Evolutionary conservation across 768 basidiomycete species (phyloP).

Genomic region (Hydnomerulius pinastri): DNA sequence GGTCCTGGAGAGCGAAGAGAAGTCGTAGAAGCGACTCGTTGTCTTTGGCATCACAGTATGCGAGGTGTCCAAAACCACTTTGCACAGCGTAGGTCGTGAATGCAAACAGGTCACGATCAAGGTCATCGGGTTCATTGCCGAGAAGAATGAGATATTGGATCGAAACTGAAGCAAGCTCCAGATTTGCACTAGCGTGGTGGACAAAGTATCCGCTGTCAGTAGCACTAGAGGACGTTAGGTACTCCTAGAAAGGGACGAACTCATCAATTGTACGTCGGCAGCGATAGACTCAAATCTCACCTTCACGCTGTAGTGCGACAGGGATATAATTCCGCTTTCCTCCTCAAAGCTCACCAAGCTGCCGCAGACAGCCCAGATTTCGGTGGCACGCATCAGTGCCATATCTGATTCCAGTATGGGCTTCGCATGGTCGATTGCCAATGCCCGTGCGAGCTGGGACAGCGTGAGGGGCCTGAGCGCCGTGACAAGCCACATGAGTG

Average conservation of each 20-base stretch:
- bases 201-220: background rate
- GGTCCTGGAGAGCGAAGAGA: background rate
- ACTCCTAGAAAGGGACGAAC: background rate
- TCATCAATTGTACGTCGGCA: slow-evolving; percentile 5
- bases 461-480: background rate
- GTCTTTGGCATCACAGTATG: background rate
- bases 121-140: background rate
- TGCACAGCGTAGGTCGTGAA: background rate
- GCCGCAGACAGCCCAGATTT: slow-evolving; percentile 2
- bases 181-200: background rate
- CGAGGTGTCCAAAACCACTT: background rate
- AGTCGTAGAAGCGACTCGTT: background rate
- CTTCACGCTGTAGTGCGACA: no score
- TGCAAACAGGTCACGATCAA: background rate
- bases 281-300: no score
- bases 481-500: slow-evolving; percentile 5
- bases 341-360: background rate
- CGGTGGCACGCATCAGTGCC: background rate
- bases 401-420: background rate
- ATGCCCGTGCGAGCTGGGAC: background rate
- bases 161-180: background rate
- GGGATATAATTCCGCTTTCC: background rate
- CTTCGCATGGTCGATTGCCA: background rate
- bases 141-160: background rate
- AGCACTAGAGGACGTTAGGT: background rate